These are phyloP conservation scores for Hemerocallis citrina DNA, from an alignment of 106 monocot genomes.

Conservation along the genomic window DNA sequence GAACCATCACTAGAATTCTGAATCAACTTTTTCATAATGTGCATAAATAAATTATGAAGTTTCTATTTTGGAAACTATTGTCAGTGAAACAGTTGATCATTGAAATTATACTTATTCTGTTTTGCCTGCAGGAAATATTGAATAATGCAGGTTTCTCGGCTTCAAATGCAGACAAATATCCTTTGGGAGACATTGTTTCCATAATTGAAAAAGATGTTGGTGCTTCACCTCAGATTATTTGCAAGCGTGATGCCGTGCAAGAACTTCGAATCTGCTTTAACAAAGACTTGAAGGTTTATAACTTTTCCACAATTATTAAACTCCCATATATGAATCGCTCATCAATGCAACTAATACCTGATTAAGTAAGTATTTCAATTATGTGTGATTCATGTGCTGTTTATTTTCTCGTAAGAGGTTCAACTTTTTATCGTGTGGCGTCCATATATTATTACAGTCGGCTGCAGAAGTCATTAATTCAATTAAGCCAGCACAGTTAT, in stretches of 20 bases:
- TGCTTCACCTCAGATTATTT: constrained; percentile 52
- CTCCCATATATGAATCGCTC: not conserved
- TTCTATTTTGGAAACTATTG: not conserved
- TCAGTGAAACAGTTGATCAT: not conserved
- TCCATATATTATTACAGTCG: not conserved
- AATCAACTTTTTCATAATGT: not conserved
- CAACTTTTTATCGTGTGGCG: no score
- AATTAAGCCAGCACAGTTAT: not conserved
- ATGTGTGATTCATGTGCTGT: not conserved
- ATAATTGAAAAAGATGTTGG: constrained; percentile 58
- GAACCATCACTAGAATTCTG: not conserved
- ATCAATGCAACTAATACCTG: not conserved
- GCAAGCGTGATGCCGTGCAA: constrained; percentile 53
- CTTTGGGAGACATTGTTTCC: constrained; percentile 33
- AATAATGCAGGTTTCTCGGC: constrained; percentile 53
- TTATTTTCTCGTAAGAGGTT: no score
- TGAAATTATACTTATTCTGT: not conserved
- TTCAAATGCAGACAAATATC: constrained; percentile 57
- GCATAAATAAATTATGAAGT: not conserved
- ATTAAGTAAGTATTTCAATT: not conserved
- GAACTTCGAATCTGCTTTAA: constrained; percentile 88
- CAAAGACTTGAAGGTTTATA: constrained; percentile 71
- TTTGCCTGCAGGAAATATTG: constrained; percentile 48
- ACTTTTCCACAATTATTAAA: not conserved
- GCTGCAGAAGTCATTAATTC: not conserved